Conservation (phyloP, 805 yeast genomes). For the Sungouiozyma ichnusensis region DNA sequence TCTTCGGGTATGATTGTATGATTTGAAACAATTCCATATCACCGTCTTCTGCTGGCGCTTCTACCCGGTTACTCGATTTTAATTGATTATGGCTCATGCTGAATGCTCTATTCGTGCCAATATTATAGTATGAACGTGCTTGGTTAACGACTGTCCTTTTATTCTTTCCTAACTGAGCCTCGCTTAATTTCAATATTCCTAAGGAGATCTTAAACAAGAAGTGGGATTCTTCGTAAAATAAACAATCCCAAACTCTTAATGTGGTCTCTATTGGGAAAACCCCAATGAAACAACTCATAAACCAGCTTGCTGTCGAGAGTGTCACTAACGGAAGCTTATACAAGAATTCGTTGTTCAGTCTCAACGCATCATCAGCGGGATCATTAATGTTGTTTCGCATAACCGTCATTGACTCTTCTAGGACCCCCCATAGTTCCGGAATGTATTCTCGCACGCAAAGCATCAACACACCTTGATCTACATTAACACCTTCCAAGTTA, state of each 20-base stretch:
- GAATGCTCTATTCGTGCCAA: neutral
- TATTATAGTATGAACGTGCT: neutral
- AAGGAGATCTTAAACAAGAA: slow-evolving; percentile 74
- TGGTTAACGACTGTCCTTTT: slow-evolving; percentile 2
- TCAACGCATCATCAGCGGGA: neutral
- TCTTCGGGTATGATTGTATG: slow-evolving; percentile 73
- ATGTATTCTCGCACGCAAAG: slow-evolving; percentile 73
- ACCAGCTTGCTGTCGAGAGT: slow-evolving; percentile 93
- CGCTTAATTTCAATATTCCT: slow-evolving; percentile 67
- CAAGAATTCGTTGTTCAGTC: slow-evolving; percentile 38
- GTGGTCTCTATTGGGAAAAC: slow-evolving; percentile 82
- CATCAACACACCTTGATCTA: slow-evolving; percentile 91
- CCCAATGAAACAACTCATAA: slow-evolving; percentile 93
- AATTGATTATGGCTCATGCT: slow-evolving; percentile 2
- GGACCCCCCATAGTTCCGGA: slow-evolving; percentile 66
- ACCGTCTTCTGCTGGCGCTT: slow-evolving; percentile 24
- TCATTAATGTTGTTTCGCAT: neutral
- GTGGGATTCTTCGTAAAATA: slow-evolving; percentile 86
- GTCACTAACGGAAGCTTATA: slow-evolving; percentile 81
- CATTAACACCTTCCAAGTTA: slow-evolving; percentile 84
- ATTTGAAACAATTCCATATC: slow-evolving; percentile 70
- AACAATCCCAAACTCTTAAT: slow-evolving; percentile 86
- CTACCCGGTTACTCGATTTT: slow-evolving; percentile 1
- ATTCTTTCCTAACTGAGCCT: slow-evolving; percentile 43
- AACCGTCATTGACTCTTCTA: slow-evolving; percentile 20